Evolutionary conservation across 495 filamentous ascomycete species (phyloP).

Genomic region (Margaritispora aquatica): DNA sequence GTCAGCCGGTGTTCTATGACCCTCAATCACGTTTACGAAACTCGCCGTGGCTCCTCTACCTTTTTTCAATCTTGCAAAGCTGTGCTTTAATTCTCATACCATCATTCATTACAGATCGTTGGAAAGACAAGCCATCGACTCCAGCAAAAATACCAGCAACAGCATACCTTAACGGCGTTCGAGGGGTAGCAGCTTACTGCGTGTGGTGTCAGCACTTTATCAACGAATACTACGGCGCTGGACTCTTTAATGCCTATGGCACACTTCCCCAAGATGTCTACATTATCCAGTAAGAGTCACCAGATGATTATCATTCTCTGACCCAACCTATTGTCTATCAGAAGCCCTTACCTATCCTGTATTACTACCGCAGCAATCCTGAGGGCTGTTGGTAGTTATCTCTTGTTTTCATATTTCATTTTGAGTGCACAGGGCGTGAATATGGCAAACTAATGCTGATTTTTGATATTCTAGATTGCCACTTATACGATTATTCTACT

Average conservation of each 20-base stretch:
- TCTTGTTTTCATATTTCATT: constrained; percentile 21
- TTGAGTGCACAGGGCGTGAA: constrained; percentile 21
- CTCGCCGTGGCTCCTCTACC: not conserved
- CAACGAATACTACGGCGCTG: constrained; percentile 26
- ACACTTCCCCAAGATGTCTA: constrained; percentile 16
- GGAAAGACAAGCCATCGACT: not conserved
- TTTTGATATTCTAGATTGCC: constrained; percentile 52
- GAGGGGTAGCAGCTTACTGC: constrained; percentile 42
- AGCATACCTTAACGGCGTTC: constrained; percentile 45
- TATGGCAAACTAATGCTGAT: constrained; percentile 35
- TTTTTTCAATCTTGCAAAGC: not conserved
- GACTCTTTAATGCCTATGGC: constrained; percentile 24
- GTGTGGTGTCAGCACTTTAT: constrained; percentile 42
- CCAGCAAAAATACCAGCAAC: constrained; percentile 31
- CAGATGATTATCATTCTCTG: not conserved
- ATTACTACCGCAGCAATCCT: not conserved
- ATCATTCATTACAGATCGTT: constrained; percentile 26
- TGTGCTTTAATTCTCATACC: not conserved
- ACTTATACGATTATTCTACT: constrained; percentile 51
- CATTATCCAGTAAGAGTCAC: not conserved
- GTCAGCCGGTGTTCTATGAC: not conserved
- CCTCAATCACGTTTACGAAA: not conserved
- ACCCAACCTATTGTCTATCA: not conserved
- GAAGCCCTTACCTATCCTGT: not conserved
- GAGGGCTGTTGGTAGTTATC: constrained; percentile 12